Conservation (phyloP, 176 grass and related monocot genomes). For the Bromus sterilis region DNA sequence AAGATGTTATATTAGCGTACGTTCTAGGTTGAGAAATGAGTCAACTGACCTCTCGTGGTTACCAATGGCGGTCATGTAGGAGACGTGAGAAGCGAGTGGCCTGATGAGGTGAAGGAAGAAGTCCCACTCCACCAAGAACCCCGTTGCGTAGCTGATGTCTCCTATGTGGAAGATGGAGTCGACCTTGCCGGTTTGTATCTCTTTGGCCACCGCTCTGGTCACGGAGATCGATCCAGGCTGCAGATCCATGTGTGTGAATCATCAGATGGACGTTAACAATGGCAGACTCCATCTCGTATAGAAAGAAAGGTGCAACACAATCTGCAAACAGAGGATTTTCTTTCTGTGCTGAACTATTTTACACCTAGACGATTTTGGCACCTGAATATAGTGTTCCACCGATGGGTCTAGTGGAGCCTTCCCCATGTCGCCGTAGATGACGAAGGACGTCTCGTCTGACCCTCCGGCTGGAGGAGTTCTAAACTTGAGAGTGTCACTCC, state of each 20-base stretch:
- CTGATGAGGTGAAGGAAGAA: slow-evolving; percentile 49
- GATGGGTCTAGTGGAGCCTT: slow-evolving; percentile 84
- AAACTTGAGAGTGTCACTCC: slow-evolving; percentile 47
- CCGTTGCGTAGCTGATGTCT: slow-evolving; percentile 84
- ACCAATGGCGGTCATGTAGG: slow-evolving; percentile 87
- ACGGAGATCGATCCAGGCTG: slow-evolving; percentile 70
- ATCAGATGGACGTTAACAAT: background rate
- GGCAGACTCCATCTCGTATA: background rate
- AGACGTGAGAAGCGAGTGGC: slow-evolving; percentile 56
- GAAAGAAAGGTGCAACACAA: too few relatives aligned
- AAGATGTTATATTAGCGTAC: background rate
- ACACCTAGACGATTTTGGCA: background rate
- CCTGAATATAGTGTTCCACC: slow-evolving; percentile 87
- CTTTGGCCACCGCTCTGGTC: slow-evolving; percentile 39
- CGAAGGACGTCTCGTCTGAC: slow-evolving; percentile 40
- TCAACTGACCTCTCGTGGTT: slow-evolving; percentile 89
- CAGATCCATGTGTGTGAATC: background rate
- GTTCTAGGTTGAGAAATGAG: background rate
- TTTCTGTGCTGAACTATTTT: background rate
- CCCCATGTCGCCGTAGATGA: slow-evolving; percentile 84
- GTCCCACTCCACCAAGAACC: slow-evolving; percentile 81
- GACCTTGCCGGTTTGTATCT: slow-evolving; percentile 34
- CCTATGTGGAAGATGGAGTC: slow-evolving; percentile 87
- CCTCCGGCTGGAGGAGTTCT: slow-evolving; percentile 64
- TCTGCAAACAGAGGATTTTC: background rate